These are phyloP conservation scores for Gossypium rotundifolium DNA, from an alignment of 345 rosid species.

Conservation along the genomic window DNA sequence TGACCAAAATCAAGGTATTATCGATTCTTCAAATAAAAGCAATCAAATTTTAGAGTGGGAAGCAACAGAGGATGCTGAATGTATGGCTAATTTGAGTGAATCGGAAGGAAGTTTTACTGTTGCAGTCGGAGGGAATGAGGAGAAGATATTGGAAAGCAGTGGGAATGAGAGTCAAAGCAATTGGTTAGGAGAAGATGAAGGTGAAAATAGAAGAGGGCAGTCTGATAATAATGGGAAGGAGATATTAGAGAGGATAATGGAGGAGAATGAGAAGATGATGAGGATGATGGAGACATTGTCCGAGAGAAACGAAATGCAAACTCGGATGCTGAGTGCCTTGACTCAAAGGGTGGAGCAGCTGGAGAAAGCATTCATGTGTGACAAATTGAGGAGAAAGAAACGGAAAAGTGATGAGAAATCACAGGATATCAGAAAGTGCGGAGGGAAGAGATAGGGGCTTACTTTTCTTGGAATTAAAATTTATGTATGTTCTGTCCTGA, in stretches of 20 bases:
- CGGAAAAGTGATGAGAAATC: too few species aligned
- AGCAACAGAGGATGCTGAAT: not conserved
- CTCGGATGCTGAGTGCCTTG: constrained; percentile 31
- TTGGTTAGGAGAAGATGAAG: not conserved
- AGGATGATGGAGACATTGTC: constrained; percentile 16
- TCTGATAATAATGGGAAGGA: not conserved
- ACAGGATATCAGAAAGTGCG: too few species aligned
- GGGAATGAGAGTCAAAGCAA: constrained; percentile 11
- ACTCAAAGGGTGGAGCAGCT: constrained; percentile 44
- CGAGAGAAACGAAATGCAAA: constrained; percentile 47
- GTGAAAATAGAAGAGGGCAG: not conserved
- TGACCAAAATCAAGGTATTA: not conserved
- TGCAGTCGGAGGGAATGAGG: not conserved
- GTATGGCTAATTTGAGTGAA: not conserved
- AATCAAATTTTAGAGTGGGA: not conserved
- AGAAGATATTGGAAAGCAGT: not conserved
- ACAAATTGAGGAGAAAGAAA: constrained; percentile 27
- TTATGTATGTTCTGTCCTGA: too few species aligned
- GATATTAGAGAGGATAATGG: constrained; percentile 39
- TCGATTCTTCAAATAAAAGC: not conserved
- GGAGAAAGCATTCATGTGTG: too few species aligned
- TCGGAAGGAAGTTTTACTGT: not conserved
- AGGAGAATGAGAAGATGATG: constrained; percentile 46
- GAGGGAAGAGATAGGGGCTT: too few species aligned
- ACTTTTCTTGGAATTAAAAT: too few species aligned